Evolutionary conservation across 768 basidiomycete species (phyloP), one percentile per base, ranked within the genome.

Genomic region (Dendrothele bispora): DNA sequence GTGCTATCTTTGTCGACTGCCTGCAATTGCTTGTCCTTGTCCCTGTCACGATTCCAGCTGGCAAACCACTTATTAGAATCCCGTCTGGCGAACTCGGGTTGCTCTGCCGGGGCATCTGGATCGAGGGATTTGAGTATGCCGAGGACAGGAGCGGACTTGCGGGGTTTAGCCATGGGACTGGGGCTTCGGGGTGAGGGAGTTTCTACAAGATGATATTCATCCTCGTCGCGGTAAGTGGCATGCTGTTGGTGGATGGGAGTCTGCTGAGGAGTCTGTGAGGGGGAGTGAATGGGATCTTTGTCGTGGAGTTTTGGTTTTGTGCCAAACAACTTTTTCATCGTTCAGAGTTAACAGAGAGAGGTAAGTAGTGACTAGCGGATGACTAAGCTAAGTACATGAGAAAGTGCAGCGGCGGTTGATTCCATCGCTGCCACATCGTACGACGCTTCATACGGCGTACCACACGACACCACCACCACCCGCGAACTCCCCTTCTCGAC

Each of bases 101-200:
- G 49, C 32, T 41, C 21, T 32, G 51, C 36, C 46, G 42, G 64
- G 56, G 50, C 29, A 17, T 71, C 61, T 43, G 87, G 84, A 46
- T 89, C 86, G 14, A 89, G 69, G 3, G 87, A 73, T 38, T 70
- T 72, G 46, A 87, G 68, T 37, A 86, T 83, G 17, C 76, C 78
- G 12, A 84, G 61, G 0, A 81, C 78, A 8, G 65, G 70, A 2
- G 68, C 63, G 43, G 62, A 52, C 6, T 61, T 52, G 61, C 0
- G 64, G 58, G 1, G 64, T 42, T 28, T 67, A 61, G 55, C 68
- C 50, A 73, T 75, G 1, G 80, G 79, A 0, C 78, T 78, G 7
- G 71, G 61, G 2, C 78, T 72, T 48, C 79, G 70, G 21, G 70
- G 62, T 3, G 65, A 53, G 15, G 60, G 62, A 2, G 69, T 66